Base-by-base conservation (phyloP, 192 early-diverging fungal genomes). In the Coemansia brasiliensis region DNA sequence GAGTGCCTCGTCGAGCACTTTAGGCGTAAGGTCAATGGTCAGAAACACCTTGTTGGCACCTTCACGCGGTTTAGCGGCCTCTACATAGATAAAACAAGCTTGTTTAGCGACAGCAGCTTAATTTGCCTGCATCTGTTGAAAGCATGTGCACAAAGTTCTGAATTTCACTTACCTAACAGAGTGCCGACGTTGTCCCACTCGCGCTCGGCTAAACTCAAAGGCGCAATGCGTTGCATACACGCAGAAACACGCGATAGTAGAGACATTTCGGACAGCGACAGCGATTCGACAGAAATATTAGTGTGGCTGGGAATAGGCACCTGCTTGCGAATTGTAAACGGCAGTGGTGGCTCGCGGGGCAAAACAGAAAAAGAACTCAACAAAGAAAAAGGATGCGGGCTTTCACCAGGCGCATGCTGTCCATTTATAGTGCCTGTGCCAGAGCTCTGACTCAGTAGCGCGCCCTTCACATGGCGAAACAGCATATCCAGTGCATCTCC, bases 151-250 rank as follows among this genome's bases (percentile, higher is more conserved):
- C n/a, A n/a, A n/a, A n/a, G n/a, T 21, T 17, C 12, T 2, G 39
- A 41, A 45, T 42, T 52, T 22, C 5, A 29, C 72, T 69, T 75
- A 75, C 72, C 72, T 17, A 79, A 53, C 27, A 96, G 73, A 22
- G 94, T 67, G n/a, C 96, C 94, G 39, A 94, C 91, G 74, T 96
- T 96, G 68, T 96, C 94, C 94, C 94, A 96, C 10, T 85, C 74
- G 13, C 76, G 64, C 44, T 88, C 90, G 4, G 94, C 91, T 29
- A 96, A 79, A 53, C 81, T 83, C 41, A 92, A 69, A 24, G 94
- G 94, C 54, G 93, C 92, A 56, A 94, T 89, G 59, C 81, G 85
- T 71, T 94, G 83, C 86, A 96, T 87, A 54, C 84, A 80, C 16
- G 67, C 67, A 4, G 68, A 71, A n/a, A 78, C 72, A 37, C 70